Conservation (phyloP, 148 eudicot genomes). For the Camellia lanceoleosa region DNA sequence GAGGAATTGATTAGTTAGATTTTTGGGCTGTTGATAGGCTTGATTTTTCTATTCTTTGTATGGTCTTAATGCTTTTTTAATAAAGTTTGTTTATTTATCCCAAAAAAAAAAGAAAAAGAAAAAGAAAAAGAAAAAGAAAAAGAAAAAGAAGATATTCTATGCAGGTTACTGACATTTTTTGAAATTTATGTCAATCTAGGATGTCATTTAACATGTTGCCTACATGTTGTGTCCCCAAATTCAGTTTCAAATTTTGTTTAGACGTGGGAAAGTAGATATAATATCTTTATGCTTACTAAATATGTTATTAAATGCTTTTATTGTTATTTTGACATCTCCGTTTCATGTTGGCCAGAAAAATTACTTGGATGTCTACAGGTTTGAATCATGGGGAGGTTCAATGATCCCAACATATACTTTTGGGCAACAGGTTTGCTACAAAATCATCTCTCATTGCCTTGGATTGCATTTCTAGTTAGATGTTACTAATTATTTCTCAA, state of each 20-base stretch:
- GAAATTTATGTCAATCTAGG: no score
- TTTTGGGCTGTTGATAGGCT: no score
- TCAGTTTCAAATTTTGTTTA: neutral
- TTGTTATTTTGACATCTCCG: slow-evolving; percentile 20
- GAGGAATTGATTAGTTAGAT: no score
- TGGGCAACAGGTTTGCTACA: slow-evolving; percentile 75
- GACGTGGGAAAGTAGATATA: neutral
- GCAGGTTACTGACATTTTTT: no score
- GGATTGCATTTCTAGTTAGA: neutral
- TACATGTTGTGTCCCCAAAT: neutral
- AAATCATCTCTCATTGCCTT: slow-evolving; percentile 6
- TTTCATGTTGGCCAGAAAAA: slow-evolving; percentile 59
- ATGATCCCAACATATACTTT: slow-evolving; percentile 69
- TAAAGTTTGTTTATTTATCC: no score
- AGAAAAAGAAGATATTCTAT: no score
- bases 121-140: no score
- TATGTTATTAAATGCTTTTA: neutral
- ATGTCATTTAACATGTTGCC: no score
- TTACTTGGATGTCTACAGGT: slow-evolving; percentile 86
- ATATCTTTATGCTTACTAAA: neutral
- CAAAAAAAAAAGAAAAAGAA: no score
- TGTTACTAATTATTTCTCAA: neutral
- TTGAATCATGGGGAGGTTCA: slow-evolving; percentile 89
- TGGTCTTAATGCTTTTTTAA: no score
- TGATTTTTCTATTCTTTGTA: no score